These are phyloP conservation scores for Penicillium lagena DNA, from an alignment of 495 filamentous ascomycete genomes.

Conservation along the genomic window DNA sequence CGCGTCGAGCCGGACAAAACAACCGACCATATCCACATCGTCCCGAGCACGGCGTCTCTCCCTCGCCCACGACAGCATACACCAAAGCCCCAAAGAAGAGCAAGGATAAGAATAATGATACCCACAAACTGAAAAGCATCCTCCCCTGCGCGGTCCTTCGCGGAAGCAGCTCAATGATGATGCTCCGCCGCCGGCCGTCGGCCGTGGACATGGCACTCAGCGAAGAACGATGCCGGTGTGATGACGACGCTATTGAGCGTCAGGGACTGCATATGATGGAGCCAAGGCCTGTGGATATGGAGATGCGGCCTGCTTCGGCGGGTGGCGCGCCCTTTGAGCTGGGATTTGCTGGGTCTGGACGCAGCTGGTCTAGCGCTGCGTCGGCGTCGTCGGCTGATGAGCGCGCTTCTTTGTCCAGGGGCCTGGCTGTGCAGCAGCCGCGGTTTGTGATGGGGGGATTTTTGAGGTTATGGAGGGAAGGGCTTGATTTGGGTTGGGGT, in stretches of 20 bases:
- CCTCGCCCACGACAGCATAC: too few relatives aligned
- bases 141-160: conserved; percentile 25
- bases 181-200: conserved; percentile 36
- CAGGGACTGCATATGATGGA: conserved; percentile 40
- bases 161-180: conserved; percentile 25
- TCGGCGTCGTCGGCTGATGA: not conserved
- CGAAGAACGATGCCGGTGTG: conserved; percentile 35
- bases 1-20: too few relatives aligned
- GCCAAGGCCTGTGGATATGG: conserved; percentile 34
- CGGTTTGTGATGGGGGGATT: conserved; percentile 42
- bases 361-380: not conserved
- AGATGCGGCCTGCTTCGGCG: conserved; percentile 4
- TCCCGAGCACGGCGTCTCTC: too few relatives aligned
- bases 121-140: conserved; percentile 7
- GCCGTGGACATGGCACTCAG: conserved; percentile 35
- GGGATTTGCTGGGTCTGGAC: too few relatives aligned
- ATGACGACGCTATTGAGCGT: conserved; percentile 30
- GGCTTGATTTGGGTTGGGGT: conserved; percentile 11
- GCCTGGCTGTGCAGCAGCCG: conserved; percentile 16
- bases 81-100: not conserved
- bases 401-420: not conserved
- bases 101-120: not conserved
- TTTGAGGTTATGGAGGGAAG: conserved; percentile 44
- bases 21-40: too few relatives aligned
- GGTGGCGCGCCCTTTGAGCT: too few relatives aligned